Evolutionary conservation across 352 stramenopile genomes (phyloP), one percentile per base, ranked within the genome.

Genomic region (Phytophthora sp.): DNA sequence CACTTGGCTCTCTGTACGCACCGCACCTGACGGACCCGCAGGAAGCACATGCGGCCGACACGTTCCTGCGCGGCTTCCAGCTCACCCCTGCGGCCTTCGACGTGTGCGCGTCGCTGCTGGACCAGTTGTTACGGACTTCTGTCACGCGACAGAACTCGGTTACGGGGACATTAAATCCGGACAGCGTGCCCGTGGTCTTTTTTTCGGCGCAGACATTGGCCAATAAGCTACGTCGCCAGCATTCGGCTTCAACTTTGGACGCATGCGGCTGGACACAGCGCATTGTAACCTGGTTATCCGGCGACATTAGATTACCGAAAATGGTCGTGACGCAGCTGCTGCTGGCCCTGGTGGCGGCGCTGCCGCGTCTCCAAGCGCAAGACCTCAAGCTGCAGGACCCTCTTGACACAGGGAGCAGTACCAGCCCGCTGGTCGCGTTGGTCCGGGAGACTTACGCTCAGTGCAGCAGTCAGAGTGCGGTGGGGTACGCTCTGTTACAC

Each of bases 121-220:
- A 93, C 53, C 76, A 77, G 44, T 79, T 88, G 38, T 55, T 95
- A n/a, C 56, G 47, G 39, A 33, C 7, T 39, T 35, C 12, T 50
- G 21, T 30, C 21, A n/a, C 42, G 8, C 57, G 26, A 51, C 54
- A 27, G 4, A 57, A 53, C n/a, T 42, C 45, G 21, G 65, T 55
- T 36, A 52, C 57, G 62, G 67, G 46, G 42, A 45, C 59, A 57
- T 35, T 73, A 59, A 20, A 45, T 59, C 54, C 66, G 50, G 57
- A 58, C 15, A 59, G 35, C 15, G 67, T 88, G 12, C 82, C 85
- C 12, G 69, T 84, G 20, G 69, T 90, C 23, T 94, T 93, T 69
- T 94, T 94, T 69, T 76, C 86, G 20, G 73, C 86, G 16, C 86
- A 94, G 75, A 94, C 86, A 64, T 74, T 94, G 47, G 83, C 84